Evolutionary conservation across 805 yeast genomes (phyloP).

Genomic region (Crinitomyces ghanaensis): DNA sequence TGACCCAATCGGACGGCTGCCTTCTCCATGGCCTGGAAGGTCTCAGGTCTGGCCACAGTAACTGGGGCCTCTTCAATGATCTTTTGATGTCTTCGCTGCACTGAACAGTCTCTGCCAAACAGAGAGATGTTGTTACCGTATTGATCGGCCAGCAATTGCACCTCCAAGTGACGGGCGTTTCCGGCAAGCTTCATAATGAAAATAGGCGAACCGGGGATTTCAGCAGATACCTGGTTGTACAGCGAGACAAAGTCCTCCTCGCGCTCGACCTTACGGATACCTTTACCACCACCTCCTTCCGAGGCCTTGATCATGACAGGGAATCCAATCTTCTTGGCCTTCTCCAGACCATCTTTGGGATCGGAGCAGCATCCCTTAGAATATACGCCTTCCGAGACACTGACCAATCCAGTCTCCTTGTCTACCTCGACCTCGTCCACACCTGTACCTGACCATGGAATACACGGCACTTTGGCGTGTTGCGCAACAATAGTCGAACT

Average conservation of each 20-base stretch:
- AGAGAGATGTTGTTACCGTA: slow-evolving; percentile 95
- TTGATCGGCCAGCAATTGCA: slow-evolving; percentile 94
- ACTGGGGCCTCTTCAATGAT: slow-evolving; percentile 99
- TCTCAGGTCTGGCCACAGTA: slow-evolving; percentile 76
- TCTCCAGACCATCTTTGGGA: slow-evolving; percentile 80
- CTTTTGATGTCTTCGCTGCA: slow-evolving; percentile 98
- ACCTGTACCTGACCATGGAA: slow-evolving; percentile 99
- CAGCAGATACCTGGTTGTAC: slow-evolving; percentile 91
- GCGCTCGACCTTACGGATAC: slow-evolving; percentile 89
- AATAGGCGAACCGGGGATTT: slow-evolving; percentile 98
- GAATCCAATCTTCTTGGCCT: slow-evolving; percentile 83
- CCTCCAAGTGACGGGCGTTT: slow-evolving; percentile 95
- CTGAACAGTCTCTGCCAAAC: slow-evolving; percentile 98
- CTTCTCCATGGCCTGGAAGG: slow-evolving; percentile 84
- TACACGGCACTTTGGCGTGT: slow-evolving; percentile 96
- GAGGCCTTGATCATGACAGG: slow-evolving; percentile 99
- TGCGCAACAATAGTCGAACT: slow-evolving; percentile 98
- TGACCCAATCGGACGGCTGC: slow-evolving; percentile 97
- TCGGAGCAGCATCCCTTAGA: slow-evolving; percentile 76
- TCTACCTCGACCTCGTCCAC: slow-evolving; percentile 73
- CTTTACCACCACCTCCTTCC: slow-evolving; percentile 99
- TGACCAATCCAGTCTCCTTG: slow-evolving; percentile 60
- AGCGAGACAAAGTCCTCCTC: slow-evolving; percentile 66
- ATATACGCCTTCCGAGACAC: slow-evolving; percentile 77
- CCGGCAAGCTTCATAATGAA: slow-evolving; percentile 97